Conservation (phyloP, 768 basidiomycete species). For the Tubosaeta brunneosetosa region DNA sequence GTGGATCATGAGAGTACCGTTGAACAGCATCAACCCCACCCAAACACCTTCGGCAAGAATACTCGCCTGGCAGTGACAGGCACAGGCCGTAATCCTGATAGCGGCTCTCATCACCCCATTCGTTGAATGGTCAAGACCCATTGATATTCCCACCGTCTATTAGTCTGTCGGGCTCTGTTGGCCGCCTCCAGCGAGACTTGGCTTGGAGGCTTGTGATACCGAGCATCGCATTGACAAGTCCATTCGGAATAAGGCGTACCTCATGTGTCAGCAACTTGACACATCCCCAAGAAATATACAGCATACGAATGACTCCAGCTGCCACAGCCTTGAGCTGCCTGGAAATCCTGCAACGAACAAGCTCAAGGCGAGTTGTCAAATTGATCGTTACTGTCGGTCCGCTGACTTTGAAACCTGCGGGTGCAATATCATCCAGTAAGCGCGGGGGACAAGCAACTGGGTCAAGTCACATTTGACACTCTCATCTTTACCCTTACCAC, state of each 20-base stretch:
- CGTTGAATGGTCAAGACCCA: not conserved
- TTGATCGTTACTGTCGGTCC: slow-evolving; percentile 4
- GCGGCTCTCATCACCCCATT: not conserved
- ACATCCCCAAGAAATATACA: slow-evolving; percentile 13
- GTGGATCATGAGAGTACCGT: not conserved
- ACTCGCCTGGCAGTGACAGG: not conserved
- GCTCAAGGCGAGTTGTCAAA: slow-evolving; percentile 3
- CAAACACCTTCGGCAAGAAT: not conserved
- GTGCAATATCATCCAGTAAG: slow-evolving; percentile 6
- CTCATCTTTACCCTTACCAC: slow-evolving; percentile 4
- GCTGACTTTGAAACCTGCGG: slow-evolving; percentile 28
- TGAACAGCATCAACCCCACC: not conserved
- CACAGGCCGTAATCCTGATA: not conserved
- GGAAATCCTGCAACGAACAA: not conserved
- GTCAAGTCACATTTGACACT: not conserved
- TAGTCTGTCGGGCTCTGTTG: not conserved
- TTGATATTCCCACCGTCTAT: slow-evolving; percentile 7
- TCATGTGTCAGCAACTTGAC: slow-evolving; percentile 23
- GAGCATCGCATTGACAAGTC: slow-evolving; percentile 14
- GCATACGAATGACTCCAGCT: not conserved
- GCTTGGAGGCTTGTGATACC: not conserved
- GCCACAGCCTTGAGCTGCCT: not conserved
- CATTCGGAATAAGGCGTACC: not conserved
- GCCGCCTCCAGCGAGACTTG: not conserved
- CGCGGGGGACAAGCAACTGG: slow-evolving; percentile 8